These are phyloP conservation scores for Pseudogymnoascus sp. DNA, from an alignment of 2,329 filamentous ascomycete genomes.

Conservation along the genomic window DNA sequence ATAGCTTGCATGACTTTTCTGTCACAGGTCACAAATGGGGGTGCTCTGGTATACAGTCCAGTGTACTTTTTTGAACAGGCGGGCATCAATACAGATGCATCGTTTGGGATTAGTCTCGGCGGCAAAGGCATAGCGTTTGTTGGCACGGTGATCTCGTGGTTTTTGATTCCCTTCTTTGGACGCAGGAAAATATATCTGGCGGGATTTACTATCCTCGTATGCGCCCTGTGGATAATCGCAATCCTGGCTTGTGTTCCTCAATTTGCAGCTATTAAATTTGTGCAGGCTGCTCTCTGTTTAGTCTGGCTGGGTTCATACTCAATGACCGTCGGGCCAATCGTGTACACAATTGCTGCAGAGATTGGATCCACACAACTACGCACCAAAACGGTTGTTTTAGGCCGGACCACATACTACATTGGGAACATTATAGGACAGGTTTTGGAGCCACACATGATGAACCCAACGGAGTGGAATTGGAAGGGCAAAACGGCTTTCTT, in stretches of 20 bases:
- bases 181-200: constrained; percentile 37
- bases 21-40: constrained; percentile 52
- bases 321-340: constrained; percentile 30
- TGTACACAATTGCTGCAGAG: constrained; percentile 32
- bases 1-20: constrained; percentile 48
- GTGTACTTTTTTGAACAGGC: constrained; percentile 51
- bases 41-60: constrained; percentile 52
- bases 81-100: constrained; percentile 37
- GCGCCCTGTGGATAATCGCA: constrained; percentile 37
- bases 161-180: constrained; percentile 36
- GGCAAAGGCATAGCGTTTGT: constrained; percentile 36
- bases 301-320: constrained; percentile 28
- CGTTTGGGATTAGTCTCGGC: constrained; percentile 46
- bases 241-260: constrained; percentile 36
- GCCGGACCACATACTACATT: constrained; percentile 30
- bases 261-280: constrained; percentile 31
- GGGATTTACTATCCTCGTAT: constrained; percentile 35
- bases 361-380: constrained; percentile 30
- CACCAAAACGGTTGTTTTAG: constrained; percentile 30
- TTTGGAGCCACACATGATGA: constrained; percentile 24
- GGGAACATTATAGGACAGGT: constrained; percentile 26
- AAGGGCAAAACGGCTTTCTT: constrained; percentile 34
- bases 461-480: constrained; percentile 28
- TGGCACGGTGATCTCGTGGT: constrained; percentile 42
- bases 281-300: constrained; percentile 13